These are phyloP conservation scores for Paramarasmius palmivorus DNA, from an alignment of 1,284 basidiomycete species.

Conservation along the genomic window DNA sequence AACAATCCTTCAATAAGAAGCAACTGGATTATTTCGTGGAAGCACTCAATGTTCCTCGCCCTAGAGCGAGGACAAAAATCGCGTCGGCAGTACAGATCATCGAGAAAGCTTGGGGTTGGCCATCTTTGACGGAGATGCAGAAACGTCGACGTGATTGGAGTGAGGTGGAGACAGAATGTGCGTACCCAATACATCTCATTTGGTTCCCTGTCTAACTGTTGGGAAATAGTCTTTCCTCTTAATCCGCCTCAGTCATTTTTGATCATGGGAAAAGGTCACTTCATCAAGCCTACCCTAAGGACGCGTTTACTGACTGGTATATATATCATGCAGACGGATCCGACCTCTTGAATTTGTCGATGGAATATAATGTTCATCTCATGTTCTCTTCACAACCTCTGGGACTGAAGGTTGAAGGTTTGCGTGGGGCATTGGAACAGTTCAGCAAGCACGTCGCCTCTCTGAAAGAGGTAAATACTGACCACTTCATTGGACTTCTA, in stretches of 20 bases:
- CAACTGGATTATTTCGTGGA: conserved; percentile 59
- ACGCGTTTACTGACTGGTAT: too few relatives aligned
- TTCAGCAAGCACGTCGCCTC: conserved; percentile 43
- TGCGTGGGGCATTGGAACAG: conserved; percentile 45
- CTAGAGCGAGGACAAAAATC: conserved; percentile 36
- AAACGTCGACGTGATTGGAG: conserved; percentile 50
- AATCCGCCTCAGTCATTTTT: conserved; percentile 64
- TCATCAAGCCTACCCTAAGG: too few relatives aligned
- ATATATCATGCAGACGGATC: conserved; percentile 52
- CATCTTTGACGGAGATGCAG: conserved; percentile 53
- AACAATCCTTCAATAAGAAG: conserved; percentile 61
- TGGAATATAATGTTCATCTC: conserved; percentile 59
- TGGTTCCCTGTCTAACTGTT: conserved; percentile 1
- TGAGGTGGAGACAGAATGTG: conserved; percentile 52
- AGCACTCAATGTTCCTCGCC: conserved; percentile 33
- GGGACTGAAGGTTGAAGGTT: conserved; percentile 58
- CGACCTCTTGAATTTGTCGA: conserved; percentile 58
- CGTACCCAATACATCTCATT: conserved; percentile 23
- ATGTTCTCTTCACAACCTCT: conserved; percentile 58
- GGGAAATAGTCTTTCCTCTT: conserved; percentile 53
- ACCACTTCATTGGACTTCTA: neutral
- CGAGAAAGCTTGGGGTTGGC: conserved; percentile 68
- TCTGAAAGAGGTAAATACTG: conserved; percentile 47
- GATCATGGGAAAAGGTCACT: conserved; percentile 66
- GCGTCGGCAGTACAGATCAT: conserved; percentile 59